phyloP scores from a whole-genome alignment of 139 green algal species.

The Diplosphaera chodatii region DNA sequence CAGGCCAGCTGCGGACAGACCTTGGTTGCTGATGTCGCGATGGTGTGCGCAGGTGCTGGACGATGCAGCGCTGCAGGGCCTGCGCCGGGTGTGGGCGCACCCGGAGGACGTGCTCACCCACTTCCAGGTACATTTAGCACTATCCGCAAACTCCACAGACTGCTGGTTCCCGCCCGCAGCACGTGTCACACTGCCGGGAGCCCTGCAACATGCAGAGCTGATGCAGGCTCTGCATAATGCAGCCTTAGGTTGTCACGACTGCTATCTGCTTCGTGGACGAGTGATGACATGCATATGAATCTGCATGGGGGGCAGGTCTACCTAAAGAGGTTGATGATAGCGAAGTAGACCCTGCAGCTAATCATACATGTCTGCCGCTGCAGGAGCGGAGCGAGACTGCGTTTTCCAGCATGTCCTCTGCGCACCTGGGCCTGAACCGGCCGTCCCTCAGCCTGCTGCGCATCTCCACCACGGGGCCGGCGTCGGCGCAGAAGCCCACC shows the following conservation, averaged over 20 bases:
- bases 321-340: no score
- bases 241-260: no score
- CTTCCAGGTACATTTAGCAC: constrained; percentile 23
- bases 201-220: no score
- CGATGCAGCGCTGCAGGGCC: constrained; percentile 33
- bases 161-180: no score
- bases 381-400: not conserved
- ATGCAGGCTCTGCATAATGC: no score
- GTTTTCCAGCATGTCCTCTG: not conserved
- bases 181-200: no score
- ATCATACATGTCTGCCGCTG: not conserved
- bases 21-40: not conserved
- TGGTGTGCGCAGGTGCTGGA: constrained; percentile 6
- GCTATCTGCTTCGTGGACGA: no score
- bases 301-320: no score
- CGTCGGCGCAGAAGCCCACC: not conserved
- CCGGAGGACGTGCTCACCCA: constrained; percentile 42
- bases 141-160: no score
- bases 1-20: no score
- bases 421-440: not conserved
- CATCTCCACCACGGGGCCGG: not conserved
- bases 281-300: no score
- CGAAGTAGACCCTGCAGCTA: no score
- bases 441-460: not conserved
- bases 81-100: constrained; percentile 53